A percentile compares a stretch with the other conserved stretches of the same genome.
phyloP scores from a whole-genome alignment of 176 grass and related monocot genomes.

The Triticum timopheevii region DNA sequence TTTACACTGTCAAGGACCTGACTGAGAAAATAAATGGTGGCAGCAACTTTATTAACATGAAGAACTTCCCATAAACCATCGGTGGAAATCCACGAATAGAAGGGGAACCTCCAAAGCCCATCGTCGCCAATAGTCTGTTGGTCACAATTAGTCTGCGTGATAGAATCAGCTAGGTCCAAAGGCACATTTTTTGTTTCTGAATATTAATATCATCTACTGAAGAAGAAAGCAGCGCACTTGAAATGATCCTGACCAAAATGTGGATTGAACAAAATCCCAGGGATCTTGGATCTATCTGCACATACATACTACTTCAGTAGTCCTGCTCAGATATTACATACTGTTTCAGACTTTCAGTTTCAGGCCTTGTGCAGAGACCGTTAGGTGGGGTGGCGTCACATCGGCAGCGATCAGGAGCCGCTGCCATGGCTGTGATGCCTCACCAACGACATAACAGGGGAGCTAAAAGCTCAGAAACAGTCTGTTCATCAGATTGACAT shows the following conservation, averaged over 20 bases:
- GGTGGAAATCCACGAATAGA: too few relatives aligned
- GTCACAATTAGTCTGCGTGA: constrained; percentile 12
- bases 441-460: not conserved
- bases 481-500: too few relatives aligned
- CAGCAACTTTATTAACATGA: not conserved
- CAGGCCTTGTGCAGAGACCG: too few relatives aligned
- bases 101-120: constrained; percentile 56
- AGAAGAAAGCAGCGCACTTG: constrained; percentile 10
- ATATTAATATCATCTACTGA: not conserved
- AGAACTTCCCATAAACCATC: too few relatives aligned
- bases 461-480: not conserved
- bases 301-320: constrained; percentile 70
- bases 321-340: constrained; percentile 51
- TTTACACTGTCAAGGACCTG: constrained; percentile 97
- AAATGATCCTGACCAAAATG: constrained; percentile 28
- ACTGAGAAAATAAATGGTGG: constrained; percentile 22
- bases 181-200: not conserved
- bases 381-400: not conserved
- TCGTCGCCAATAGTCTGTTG: constrained; percentile 75
- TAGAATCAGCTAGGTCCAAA: not conserved
- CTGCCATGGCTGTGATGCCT: not conserved
- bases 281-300: constrained; percentile 92
- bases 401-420: not conserved
- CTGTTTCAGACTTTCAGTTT: too few relatives aligned
- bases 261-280: constrained; percentile 88